These are phyloP conservation scores for Xylariaceae sp. DNA, from an alignment of 2,329 filamentous ascomycete genomes.

Conservation along the genomic window DNA sequence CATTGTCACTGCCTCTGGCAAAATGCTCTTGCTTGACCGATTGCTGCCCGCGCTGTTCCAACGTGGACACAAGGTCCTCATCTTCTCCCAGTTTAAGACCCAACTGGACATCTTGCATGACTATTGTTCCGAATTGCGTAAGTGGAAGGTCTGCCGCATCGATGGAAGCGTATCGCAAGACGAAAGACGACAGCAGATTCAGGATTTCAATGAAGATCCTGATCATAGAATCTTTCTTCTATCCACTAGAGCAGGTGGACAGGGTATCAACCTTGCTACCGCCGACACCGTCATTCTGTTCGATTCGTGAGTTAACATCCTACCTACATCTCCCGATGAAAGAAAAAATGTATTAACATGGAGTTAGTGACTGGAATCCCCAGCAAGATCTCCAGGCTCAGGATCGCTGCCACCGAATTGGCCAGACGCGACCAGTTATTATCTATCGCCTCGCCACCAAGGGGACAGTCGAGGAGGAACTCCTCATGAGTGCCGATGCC, in stretches of 20 bases:
- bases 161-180: constrained; percentile 79
- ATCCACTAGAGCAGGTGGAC: constrained; percentile 84
- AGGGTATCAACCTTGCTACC: constrained; percentile 88
- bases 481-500: constrained; percentile 81
- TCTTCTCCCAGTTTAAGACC: constrained; percentile 95
- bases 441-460: constrained; percentile 92
- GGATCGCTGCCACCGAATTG: constrained; percentile 90
- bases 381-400: constrained; percentile 96
- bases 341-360: constrained; percentile 11
- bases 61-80: constrained; percentile 80
- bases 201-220: constrained; percentile 62
- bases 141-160: constrained; percentile 81
- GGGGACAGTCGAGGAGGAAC: constrained; percentile 82
- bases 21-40: constrained; percentile 90
- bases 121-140: constrained; percentile 72
- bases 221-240: constrained; percentile 75
- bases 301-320: constrained; percentile 47
- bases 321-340: background rate
- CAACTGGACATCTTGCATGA: constrained; percentile 87
- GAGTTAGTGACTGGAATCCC: constrained; percentile 72
- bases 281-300: constrained; percentile 93
- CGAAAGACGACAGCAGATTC: constrained; percentile 65
- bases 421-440: constrained; percentile 85
- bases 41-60: constrained; percentile 70
- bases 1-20: constrained; percentile 82